Evolutionary conservation across 2,329 filamentous ascomycete genomes (phyloP), one percentile per base, ranked within the genome.

Genomic region (Aureobasidium pullulans): DNA sequence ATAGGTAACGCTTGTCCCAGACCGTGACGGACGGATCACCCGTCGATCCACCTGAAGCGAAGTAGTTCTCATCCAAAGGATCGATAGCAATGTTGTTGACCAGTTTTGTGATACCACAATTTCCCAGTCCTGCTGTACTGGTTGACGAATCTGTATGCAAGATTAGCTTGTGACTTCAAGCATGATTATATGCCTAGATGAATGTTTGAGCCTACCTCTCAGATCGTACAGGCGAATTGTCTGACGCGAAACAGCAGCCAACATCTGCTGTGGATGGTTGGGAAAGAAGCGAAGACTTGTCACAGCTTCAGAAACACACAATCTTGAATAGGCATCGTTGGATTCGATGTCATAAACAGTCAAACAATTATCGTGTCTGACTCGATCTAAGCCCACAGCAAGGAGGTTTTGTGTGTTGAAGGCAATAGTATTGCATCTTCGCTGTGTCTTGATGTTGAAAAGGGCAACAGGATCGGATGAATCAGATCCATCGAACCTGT

Each of bases 251-350:
- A 92, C 87, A 1, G 88, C 89, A 31, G 86, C 85, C 31, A 92
- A 83, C 10, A 94, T 75, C 23, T 86, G 88, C 63, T 90, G 83
- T 8, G 89, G 88, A 63, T 85, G 87, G 64, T 88, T 83, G 61
- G 88, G 82, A 61, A 93, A 92, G 76, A 93, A 95, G 67, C 88
- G 86, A 66, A 92, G 84, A 67, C 88, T 92, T 1, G 87, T 89
- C 28, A 94, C 86, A n/a, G 88, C 86, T 43, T 90, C 86, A 54
- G 70, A 84, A 73, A 68, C 82, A 71, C 62, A 88, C 76, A 72
- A 84, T 80, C 68, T 81, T 72, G 69, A 83, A 72, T 68, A 78
- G 65, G 71, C 81, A 71, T 79, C 77, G 40, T 75, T 70, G 66
- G 75, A 82, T 65, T 83, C 86, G 58, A 91, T 80, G 70, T 95